A percentile compares a stretch with the other conserved stretches of the same genome.
These are phyloP conservation scores for Aphanomyces astaci DNA, from an alignment of 352 stramenopile genomes.

Conservation along the genomic window DNA sequence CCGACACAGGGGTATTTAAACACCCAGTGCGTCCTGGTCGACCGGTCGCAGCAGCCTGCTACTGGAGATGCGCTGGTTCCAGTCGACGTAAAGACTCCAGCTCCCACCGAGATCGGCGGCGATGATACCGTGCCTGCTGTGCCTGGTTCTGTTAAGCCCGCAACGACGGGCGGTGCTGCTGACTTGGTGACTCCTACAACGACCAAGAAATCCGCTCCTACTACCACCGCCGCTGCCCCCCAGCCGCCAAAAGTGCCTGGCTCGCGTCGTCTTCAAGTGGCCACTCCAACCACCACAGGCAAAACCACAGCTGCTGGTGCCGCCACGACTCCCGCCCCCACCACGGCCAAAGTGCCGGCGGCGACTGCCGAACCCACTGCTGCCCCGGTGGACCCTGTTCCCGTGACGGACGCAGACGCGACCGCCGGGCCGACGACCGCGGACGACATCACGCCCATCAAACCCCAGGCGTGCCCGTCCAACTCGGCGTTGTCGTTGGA, in stretches of 20 bases:
- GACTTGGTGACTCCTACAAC: background rate
- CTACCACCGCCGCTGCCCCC: background rate
- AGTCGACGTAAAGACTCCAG: background rate
- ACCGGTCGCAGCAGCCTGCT: slow-evolving; percentile 30
- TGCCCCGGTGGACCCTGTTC: background rate
- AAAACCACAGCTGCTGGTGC: background rate
- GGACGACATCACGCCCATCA: slow-evolving; percentile 5
- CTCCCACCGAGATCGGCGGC: background rate
- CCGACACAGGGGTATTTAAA: slow-evolving; percentile 65
- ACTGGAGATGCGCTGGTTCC: background rate
- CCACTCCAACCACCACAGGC: background rate
- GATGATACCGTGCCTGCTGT: background rate
- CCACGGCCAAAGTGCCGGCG: background rate
- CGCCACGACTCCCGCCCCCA: background rate
- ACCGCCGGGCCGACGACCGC: background rate
- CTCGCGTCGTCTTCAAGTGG: background rate
- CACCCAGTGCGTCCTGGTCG: slow-evolving; percentile 73
- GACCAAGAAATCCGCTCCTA: background rate
- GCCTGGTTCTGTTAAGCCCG: background rate
- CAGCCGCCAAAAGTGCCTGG: background rate
- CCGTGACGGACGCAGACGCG: background rate
- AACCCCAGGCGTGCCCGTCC: slow-evolving; percentile 4
- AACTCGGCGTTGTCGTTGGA: background rate
- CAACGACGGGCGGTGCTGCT: background rate
- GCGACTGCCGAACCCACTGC: background rate